Base-by-base conservation (phyloP, 257 asterid species). In the Perilla frutescens region DNA sequence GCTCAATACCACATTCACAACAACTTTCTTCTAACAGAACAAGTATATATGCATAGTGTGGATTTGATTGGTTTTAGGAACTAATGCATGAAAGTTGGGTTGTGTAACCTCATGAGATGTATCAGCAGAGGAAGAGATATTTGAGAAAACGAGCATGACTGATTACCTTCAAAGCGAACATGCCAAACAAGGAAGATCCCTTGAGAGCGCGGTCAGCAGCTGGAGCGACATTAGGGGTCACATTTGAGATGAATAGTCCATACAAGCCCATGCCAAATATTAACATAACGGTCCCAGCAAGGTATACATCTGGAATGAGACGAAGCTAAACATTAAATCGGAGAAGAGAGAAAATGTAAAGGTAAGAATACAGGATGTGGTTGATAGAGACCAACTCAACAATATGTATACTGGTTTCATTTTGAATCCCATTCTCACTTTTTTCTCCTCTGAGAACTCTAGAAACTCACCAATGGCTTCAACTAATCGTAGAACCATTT, bases 201-300 rank as follows among this genome's bases (percentile, higher is more conserved):
- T 60, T 87, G 77, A 91, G 88, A 60, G 96, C 96, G 68, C 97
- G 97, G 65, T 93, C 98, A 1, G 2, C 13, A 44, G 75, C 54
- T 14, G 96, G 77, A 9, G 81, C 72, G 20, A 80, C 84, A 60
- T 87, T 76, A 51, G 82, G 82, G 61, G 88, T 68, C 76, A 81
- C 88, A 44, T 93, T 91, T 64, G 92, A 77, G 79, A 93, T 93
- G 70, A 93, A 93, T 59, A 93, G 78, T 61, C 97, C 98, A 49
- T 93, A 91, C 85, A 93, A 76, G 57, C 98, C 98, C 98, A 91
- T 93, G 37, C 97, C 98, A 41, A 93, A 93, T 75, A 93, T 93
- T 62, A 93, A 75, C 97, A 93, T 93, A 29, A 93, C 97, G 1
- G 98, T 93, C 79, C 98, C 98, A 60, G 96, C 98, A 75, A 93